These are phyloP conservation scores for Rhodotorula toruloides DNA, from an alignment of 768 basidiomycete species.

Conservation along the genomic window DNA sequence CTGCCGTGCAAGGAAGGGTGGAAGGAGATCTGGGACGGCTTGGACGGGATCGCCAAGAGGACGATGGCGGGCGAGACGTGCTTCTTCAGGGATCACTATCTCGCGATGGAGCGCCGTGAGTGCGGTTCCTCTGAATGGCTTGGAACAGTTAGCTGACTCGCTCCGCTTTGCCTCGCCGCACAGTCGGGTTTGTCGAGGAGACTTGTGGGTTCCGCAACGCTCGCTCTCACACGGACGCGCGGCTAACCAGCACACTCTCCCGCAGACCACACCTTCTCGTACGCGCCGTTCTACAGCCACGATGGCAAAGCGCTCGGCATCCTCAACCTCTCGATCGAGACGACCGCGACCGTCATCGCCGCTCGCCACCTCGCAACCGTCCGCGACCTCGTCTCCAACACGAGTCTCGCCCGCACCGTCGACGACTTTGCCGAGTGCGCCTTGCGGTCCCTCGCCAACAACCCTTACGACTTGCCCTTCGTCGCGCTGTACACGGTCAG, in stretches of 20 bases:
- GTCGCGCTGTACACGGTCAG: conserved; percentile 28
- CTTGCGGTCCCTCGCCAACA: conserved; percentile 15
- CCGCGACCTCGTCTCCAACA: conserved; percentile 25
- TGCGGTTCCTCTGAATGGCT: too few species aligned
- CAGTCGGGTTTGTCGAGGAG: conserved; percentile 31
- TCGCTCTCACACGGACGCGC: neutral
- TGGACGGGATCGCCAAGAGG: conserved; percentile 20
- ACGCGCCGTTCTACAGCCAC: conserved; percentile 14
- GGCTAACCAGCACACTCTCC: neutral
- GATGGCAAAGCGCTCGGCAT: conserved; percentile 22
- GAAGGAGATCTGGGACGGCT: conserved; percentile 36
- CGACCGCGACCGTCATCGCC: conserved; percentile 17
- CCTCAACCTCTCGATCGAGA: conserved; percentile 17
- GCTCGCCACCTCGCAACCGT: conserved; percentile 19
- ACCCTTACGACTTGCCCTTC: conserved; percentile 32
- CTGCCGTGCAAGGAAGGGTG: conserved; percentile 15
- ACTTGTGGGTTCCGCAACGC: conserved; percentile 5
- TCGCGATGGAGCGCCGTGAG: conserved; percentile 26
- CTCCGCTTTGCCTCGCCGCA: neutral
- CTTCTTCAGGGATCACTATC: conserved; percentile 22
- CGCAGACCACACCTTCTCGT: conserved; percentile 29
- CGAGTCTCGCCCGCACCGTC: conserved; percentile 21
- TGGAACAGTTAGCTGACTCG: neutral
- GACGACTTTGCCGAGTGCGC: conserved; percentile 22
- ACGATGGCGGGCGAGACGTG: conserved; percentile 15